Base-by-base conservation (phyloP, 2,329 filamentous ascomycete species). In the Thelonectria blattea region DNA sequence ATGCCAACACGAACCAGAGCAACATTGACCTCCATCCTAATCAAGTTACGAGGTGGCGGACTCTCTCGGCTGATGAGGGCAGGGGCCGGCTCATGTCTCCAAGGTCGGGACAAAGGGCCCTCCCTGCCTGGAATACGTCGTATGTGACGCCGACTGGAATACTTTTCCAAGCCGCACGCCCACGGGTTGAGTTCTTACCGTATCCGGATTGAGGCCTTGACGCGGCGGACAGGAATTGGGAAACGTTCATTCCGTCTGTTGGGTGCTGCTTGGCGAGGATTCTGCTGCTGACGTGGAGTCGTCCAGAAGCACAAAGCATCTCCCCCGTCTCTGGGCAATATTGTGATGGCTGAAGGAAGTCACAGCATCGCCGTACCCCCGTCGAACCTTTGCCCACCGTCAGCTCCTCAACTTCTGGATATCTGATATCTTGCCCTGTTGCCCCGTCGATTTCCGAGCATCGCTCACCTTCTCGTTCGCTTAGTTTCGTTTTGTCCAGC, bases 381-480 rank as follows among this genome's bases (percentile, higher is more conserved):
- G 50, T 61, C 34, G 34, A 52, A 20, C 41, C 49, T 56, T 42
- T 53, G 43, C 24, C 49, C 49, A 12, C 56, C 39, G 46, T 52
- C 42, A 42, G 18, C 45, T 52, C 49, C 43, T 52, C 18, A 22
- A 52, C 55, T 17, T 56, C 64, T 64, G 59, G 62, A 68, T 70
- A 71, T 71, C 65, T 66, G 62, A 68, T 70, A 71, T 71, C 65
- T 66, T 62, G 52, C 50, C 55, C 42, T 42, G 7, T 9, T 52
- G 17, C 68, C 69, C 66, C 62, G 54, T 56, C 53, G 14, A 22
- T 30, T 60, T 52, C 47, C 47, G 24, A 27, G 22, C 52, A 56
- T 52, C 58, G 37, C 61, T 58, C 42, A 53, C 14, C 53, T 52
- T 30, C 67, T 65, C 68, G 62, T 42, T 70, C 65, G 56, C 67